Evolutionary conservation across 2,329 filamentous ascomycete species (phyloP).

Genomic region (Blastomyces silverae): DNA sequence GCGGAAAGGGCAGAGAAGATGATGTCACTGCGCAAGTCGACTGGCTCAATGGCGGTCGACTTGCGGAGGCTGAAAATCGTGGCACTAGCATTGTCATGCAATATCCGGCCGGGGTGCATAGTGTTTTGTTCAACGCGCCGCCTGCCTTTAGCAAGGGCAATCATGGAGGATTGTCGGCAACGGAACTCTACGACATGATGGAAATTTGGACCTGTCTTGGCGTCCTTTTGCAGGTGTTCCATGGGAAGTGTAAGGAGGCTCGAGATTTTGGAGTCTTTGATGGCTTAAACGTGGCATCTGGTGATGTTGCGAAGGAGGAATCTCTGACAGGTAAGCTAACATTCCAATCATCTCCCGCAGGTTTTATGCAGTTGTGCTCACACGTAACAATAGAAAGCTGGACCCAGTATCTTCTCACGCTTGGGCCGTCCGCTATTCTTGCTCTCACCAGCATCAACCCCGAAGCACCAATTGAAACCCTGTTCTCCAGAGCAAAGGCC

Average conservation of each 20-base stretch:
- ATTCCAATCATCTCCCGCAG: not conserved
- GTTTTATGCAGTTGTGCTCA: conserved; percentile 19
- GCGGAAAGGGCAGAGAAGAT: conserved; percentile 51
- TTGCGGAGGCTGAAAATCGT: conserved; percentile 45
- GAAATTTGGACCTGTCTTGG: conserved; percentile 58
- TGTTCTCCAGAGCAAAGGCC: conserved; percentile 48
- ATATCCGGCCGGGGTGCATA: conserved; percentile 46
- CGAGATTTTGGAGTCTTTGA: conserved; percentile 52
- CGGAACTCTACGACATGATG: conserved; percentile 57
- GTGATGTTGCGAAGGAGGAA: conserved; percentile 42
- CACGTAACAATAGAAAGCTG: conserved; percentile 48
- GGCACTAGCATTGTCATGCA: conserved; percentile 45
- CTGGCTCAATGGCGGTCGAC: conserved; percentile 54
- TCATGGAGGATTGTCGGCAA: conserved; percentile 46
- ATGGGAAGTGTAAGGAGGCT: conserved; percentile 50
- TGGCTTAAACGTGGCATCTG: conserved; percentile 44
- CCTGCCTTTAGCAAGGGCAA: conserved; percentile 56
- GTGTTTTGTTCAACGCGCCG: conserved; percentile 50
- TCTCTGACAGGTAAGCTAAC: conserved; percentile 44
- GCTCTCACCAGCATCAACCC: conserved; percentile 43
- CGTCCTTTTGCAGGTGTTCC: conserved; percentile 50
- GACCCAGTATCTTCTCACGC: conserved; percentile 53
- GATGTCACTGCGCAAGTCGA: conserved; percentile 56
- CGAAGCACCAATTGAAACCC: conserved; percentile 36
- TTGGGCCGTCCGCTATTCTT: conserved; percentile 52